Conservation (phyloP, 1,139 yeast genomes). For the Sugiyamaella japonica region DNA sequence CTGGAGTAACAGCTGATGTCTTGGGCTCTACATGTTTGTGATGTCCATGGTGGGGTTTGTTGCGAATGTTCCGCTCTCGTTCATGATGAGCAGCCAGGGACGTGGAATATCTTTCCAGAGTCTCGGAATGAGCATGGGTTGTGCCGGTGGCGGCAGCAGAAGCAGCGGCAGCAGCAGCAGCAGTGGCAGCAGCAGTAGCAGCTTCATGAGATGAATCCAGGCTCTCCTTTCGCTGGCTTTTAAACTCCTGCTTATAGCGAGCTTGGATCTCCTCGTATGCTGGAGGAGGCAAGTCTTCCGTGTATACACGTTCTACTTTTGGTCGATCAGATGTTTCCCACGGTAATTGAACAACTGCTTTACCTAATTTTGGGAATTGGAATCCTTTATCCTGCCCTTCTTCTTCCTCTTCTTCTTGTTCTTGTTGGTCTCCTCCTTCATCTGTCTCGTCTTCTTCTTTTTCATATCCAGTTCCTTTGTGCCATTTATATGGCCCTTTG, state of each 20-base stretch:
- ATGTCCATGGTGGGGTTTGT: slow-evolving; percentile 5
- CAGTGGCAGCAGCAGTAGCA: not conserved
- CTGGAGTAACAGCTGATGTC: no score
- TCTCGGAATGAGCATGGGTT: not conserved
- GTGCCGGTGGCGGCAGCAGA: not conserved
- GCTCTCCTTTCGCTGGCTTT: not conserved
- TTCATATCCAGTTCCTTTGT: slow-evolving; percentile 5
- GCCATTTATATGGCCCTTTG: not conserved
- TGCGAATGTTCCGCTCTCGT: not conserved
- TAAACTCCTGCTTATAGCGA: slow-evolving; percentile 6
- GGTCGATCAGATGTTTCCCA: slow-evolving; percentile 19
- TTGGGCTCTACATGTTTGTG: slow-evolving; percentile 1
- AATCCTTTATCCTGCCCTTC: slow-evolving; percentile 11
- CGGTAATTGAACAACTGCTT: slow-evolving; percentile 21
- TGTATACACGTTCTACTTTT: slow-evolving; percentile 25
- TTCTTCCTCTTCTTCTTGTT: slow-evolving; percentile 26
- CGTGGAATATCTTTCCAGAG: slow-evolving; percentile 5
- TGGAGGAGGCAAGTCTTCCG: slow-evolving; percentile 21
- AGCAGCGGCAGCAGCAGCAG: not conserved
- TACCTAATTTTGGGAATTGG: slow-evolving; percentile 24
- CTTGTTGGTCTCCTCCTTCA: slow-evolving; percentile 20
- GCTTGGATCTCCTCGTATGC: slow-evolving; percentile 1
- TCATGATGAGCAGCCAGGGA: slow-evolving; percentile 17
- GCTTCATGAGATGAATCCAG: not conserved
- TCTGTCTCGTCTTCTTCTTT: slow-evolving; percentile 26